A percentile compares a stretch with the other conserved stretches of the same genome.
phyloP scores from a whole-genome alignment of 768 basidiomycete genomes.

The Mycena indigotica region DNA sequence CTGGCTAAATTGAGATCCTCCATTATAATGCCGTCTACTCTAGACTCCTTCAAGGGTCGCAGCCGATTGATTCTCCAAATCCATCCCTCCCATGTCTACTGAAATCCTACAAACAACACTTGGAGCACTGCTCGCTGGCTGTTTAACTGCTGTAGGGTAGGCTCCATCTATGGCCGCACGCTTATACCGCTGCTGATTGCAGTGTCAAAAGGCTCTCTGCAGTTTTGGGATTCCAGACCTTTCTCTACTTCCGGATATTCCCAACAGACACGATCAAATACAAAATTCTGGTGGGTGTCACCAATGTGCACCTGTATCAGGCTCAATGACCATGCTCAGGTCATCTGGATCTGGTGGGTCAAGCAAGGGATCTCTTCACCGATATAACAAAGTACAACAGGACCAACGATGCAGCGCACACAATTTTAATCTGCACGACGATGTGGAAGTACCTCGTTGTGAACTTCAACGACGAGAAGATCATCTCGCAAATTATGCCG shows the following conservation, averaged over 20 bases:
- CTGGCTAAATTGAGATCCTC: too few species aligned
- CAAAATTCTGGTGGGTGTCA: slow-evolving; percentile 9
- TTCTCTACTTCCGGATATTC: slow-evolving; percentile 15
- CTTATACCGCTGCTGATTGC: background rate
- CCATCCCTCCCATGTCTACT: background rate
- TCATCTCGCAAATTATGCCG: slow-evolving; percentile 32
- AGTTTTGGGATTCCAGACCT: slow-evolving; percentile 10
- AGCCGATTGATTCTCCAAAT: too few species aligned
- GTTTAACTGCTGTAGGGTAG: background rate
- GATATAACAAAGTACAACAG: slow-evolving; percentile 19
- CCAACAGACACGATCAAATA: slow-evolving; percentile 6
- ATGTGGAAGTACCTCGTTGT: slow-evolving; percentile 43
- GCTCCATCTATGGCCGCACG: background rate
- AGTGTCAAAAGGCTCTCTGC: background rate
- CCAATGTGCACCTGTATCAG: background rate
- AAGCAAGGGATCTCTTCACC: background rate
- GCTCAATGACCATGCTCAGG: background rate
- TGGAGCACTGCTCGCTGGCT: background rate
- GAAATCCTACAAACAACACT: background rate
- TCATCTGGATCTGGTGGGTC: slow-evolving; percentile 15
- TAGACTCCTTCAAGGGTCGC: too few species aligned
- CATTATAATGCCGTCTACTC: too few species aligned
- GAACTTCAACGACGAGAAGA: slow-evolving; percentile 35
- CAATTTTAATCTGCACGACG: slow-evolving; percentile 38
- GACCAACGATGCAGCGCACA: slow-evolving; percentile 42